Base-by-base conservation (phyloP, 31 red algal genomes). In the Asparagopsis taxiformis region DNA sequence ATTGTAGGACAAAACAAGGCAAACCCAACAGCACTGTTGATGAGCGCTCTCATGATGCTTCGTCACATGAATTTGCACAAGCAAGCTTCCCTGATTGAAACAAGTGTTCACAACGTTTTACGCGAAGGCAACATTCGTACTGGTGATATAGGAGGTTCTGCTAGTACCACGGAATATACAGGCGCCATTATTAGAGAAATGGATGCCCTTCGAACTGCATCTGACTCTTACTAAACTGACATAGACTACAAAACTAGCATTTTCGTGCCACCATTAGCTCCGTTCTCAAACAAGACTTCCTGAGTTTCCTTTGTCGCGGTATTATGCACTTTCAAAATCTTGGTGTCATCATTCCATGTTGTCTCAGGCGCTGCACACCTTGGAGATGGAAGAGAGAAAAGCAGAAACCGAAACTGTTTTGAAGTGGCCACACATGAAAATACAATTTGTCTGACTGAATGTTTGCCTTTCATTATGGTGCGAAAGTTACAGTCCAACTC, bases 41-140 rank as follows among this genome's bases (percentile, higher is more conserved):
- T 94, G 74, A 87, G 84, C 60, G 62, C 84, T 31, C 22, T 94
- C 9, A 92, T 99, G 89, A 94, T 99, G 96, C 68, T 99, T 22
- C 80, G 96, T 31, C 70, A 94, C 38, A 91, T 99, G 96, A 59
- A 88, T 57, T 36, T 99, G 29, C 72, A 55, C 23, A 75, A 75
- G 19, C 56, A 90, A 29, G 95, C 95, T 28, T 58, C 90, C 24
- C 46, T 79, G 46, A 91, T 98, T 25, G 90, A 94, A 63, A 55
- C 54, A 26, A 89, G 91, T 41, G 82, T 94, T 8, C 65, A 81
- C 50, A 58, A 48, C 25, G 96, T 99, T 29, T 59, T 94, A 11
- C 50, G 77, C 37, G 85, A 91, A 28, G 91, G 86, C 51, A 31
- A 82, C 23, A 68, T 91, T n/a, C 69, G 96, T n/a, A 94, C 96